Evolutionary conservation across 768 basidiomycete genomes (phyloP), one percentile per base, ranked within the genome.

Genomic region (Collybia sordida): DNA sequence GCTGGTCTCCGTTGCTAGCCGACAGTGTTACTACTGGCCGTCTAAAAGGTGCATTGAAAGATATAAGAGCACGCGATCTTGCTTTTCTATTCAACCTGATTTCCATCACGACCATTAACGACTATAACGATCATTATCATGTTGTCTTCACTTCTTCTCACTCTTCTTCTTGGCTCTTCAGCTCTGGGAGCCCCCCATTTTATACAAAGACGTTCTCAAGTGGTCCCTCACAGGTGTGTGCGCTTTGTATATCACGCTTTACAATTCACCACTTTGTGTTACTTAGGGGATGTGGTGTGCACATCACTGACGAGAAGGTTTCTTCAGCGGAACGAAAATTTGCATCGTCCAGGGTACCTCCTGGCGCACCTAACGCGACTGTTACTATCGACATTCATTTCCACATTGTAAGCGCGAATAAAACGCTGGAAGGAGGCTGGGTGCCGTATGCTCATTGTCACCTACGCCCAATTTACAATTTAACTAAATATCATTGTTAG

Each of bases 321-420:
- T 56, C 59, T 11, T 59, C 64, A 1, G 64, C 66, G 6, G 75
- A 77, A 61, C 62, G 66, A 27, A 66, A 68, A 51, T 77, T 78
- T 62, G 55, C 59, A 31, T 58, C 62, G 15, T 61, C 69, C 51
- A 62, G 67, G 18, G 54, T 71, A 34, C 62, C 64, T 9, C 53
- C 64, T 11, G 53, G 59, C 21, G 39, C 55, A 5, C 57, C 66
- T 23, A 65, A 68, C 42, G 56, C 62, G 3, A 69, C 62, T 6
- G 58, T 63, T 1, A 61, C 56, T 22, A 52, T 78, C n/a, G 61
- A 70, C 27, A 64, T 78, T 19, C 73, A 74, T 59, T 75, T 72
- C 61, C 72, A 79, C 50, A 69, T 79, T 50, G 68, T 80, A 55
- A 67, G 60, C 56, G 60, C 69, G 51, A 72, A 74, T 53, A 51